A percentile compares a stretch with the other conserved stretches of the same genome.
These are phyloP conservation scores for Penicillium sp. DNA, from an alignment of 2,329 filamentous ascomycete genomes.

Conservation along the genomic window DNA sequence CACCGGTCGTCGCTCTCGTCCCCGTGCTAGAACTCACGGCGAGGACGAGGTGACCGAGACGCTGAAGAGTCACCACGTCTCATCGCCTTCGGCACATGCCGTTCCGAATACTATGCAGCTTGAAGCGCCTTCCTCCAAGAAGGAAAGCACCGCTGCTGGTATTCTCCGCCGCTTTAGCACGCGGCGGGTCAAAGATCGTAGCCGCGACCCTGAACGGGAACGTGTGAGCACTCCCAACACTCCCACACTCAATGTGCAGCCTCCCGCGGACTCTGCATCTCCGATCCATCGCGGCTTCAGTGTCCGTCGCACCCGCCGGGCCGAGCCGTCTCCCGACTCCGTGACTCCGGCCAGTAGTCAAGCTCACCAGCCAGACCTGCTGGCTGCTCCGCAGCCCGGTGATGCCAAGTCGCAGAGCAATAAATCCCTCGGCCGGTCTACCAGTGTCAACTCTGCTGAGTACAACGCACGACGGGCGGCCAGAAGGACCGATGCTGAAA, in stretches of 20 bases:
- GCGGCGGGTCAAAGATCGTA: conserved; percentile 60
- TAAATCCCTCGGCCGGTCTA: conserved; percentile 73
- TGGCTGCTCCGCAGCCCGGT: conserved; percentile 64
- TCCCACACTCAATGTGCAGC: conserved; percentile 74
- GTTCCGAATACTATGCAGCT: conserved; percentile 52
- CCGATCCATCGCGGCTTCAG: conserved; percentile 82
- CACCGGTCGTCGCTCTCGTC: conserved; percentile 74
- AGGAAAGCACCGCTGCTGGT: conserved; percentile 80
- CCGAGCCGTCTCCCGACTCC: conserved; percentile 49
- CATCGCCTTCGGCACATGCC: conserved; percentile 43
- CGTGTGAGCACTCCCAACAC: conserved; percentile 60
- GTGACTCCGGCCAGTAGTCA: conserved; percentile 55
- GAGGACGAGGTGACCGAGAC: conserved; percentile 81
- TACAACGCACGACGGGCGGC: conserved; percentile 59
- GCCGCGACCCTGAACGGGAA: conserved; percentile 36
- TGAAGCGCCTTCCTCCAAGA: conserved; percentile 59
- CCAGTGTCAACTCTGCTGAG: conserved; percentile 86
- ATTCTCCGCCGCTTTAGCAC: conserved; percentile 88
- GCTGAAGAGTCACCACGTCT: conserved; percentile 59
- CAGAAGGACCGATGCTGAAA: conserved; percentile 51
- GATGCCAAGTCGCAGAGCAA: conserved; percentile 55
- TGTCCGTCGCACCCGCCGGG: conserved; percentile 58
- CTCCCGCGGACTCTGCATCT: conserved; percentile 59
- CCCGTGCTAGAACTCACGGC: conserved; percentile 84
- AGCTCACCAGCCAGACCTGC: conserved; percentile 64